These are phyloP conservation scores for Alternaria sp. DNA, from an alignment of 2,329 filamentous ascomycete species.

Conservation along the genomic window DNA sequence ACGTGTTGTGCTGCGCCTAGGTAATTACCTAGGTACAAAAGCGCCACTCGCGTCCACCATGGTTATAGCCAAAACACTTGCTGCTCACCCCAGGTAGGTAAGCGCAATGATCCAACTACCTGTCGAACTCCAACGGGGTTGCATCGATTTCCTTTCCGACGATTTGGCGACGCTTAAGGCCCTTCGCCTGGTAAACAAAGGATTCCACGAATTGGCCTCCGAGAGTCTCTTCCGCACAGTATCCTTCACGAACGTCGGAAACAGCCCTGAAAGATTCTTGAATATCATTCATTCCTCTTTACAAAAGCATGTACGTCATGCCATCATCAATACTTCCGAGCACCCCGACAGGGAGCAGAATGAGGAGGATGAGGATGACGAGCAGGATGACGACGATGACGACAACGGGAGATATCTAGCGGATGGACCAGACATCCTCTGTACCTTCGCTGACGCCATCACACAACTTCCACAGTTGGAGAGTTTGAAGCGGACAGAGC, in stretches of 20 bases:
- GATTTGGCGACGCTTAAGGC: neutral
- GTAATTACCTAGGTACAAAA: neutral
- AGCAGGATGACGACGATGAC: neutral
- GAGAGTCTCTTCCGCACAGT: neutral
- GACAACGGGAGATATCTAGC: neutral
- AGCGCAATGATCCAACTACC: neutral
- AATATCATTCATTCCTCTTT: neutral
- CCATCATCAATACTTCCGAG: neutral
- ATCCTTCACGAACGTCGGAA: neutral
- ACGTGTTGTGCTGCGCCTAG: neutral
- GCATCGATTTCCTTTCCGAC: neutral
- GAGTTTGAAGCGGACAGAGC: neutral
- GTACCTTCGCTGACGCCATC: neutral
- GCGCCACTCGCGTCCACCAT: slow-evolving; percentile 3
- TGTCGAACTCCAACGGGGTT: neutral
- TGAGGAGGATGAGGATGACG: neutral
- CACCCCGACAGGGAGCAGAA: neutral
- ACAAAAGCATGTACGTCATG: neutral
- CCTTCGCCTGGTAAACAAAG: neutral
- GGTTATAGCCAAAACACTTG: neutral
- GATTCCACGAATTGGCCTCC: neutral
- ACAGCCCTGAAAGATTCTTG: neutral
- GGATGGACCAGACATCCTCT: neutral
- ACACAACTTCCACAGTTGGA: neutral
- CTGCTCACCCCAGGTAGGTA: neutral